Conservation (phyloP, 2,329 filamentous ascomycete genomes). For the Fusarium pseudoanthophilum region DNA sequence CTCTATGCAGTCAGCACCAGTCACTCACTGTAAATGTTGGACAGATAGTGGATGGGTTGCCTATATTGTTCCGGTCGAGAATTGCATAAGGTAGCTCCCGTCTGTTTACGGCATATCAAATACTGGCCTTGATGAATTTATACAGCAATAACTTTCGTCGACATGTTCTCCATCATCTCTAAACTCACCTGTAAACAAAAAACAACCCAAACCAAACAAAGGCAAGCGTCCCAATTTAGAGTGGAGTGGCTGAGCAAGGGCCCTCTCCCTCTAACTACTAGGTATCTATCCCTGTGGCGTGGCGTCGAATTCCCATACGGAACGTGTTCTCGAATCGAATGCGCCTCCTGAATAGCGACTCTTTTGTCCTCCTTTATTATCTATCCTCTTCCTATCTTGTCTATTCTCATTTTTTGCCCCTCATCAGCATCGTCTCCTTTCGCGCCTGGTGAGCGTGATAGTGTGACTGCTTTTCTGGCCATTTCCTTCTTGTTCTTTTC, state of each 20-base stretch:
- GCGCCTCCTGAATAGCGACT: slow-evolving; percentile 35
- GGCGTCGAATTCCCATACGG: slow-evolving; percentile 32
- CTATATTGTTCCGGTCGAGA: no score
- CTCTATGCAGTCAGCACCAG: background rate
- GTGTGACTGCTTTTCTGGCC: slow-evolving; percentile 23
- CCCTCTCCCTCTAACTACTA: background rate
- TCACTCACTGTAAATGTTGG: background rate
- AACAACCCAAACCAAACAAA: slow-evolving; percentile 11
- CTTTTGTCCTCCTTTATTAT: slow-evolving; percentile 24
- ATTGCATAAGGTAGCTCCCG: no score
- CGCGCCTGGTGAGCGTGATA: slow-evolving; percentile 36
- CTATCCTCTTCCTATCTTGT: slow-evolving; percentile 4
- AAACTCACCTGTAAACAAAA: slow-evolving; percentile 1
- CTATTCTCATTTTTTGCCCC: slow-evolving; percentile 22
- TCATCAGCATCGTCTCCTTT: slow-evolving; percentile 27
- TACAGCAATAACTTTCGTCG: background rate
- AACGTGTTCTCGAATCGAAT: slow-evolving; percentile 40
- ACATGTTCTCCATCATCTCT: background rate
- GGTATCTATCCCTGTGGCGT: slow-evolving; percentile 3
- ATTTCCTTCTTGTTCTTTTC: slow-evolving; percentile 14
- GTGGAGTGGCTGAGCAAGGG: slow-evolving; percentile 34
- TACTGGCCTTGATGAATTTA: background rate
- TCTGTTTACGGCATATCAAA: background rate
- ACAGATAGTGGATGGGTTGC: background rate
- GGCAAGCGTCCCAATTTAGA: slow-evolving; percentile 15